Evolutionary conservation across 345 rosid genomes (phyloP), one percentile per base, ranked within the genome.

Genomic region (Citropsis articulata): DNA sequence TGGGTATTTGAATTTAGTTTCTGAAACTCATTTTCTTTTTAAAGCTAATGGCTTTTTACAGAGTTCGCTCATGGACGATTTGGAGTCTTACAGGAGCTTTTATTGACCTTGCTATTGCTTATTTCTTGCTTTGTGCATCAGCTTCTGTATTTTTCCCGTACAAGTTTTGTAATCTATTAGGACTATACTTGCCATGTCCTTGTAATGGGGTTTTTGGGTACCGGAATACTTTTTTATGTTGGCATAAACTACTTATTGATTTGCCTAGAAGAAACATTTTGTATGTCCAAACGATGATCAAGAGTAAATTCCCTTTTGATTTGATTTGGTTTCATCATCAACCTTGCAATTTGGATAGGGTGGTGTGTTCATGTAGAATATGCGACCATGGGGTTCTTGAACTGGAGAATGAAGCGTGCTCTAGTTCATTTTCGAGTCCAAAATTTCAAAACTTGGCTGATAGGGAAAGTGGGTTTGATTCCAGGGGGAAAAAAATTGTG

Each of bases 91-190:
- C 88, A 3, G 82, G 88, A 71, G 94, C 89, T 35, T 93, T 90
- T 82, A 72, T 93, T 42, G 92, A 92, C 77, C 91, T 95, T 61
- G 76, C 79, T 38, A 55, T 95, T 80, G 91, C 92, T 76, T 88
- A 84, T 80, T 69, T 85, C 75, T 91, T 93, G 74, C 84, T 95
- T 3, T 93, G 91, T 73, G 84, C 64, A 71, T 87, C 95, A n/a
- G 72, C 86, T 65, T 79, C 88, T 33, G 82, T 82, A 19, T 93
- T 79, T 77, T 64, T 89, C 8, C 83, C 78, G 74, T 87, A 88
- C 0, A 92, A 85, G 80, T 85, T 93, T 69, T 79, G 84, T 68
- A 53, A 61, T 65, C 9, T 76, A 55, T 77, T 91, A 69, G 90
- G 94, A 65, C 57, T 83, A 59, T 77, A n/a, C 75, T 30, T 91